Evolutionary conservation across 768 basidiomycete species (phyloP).

Genomic region (Hygrophorus russula): DNA sequence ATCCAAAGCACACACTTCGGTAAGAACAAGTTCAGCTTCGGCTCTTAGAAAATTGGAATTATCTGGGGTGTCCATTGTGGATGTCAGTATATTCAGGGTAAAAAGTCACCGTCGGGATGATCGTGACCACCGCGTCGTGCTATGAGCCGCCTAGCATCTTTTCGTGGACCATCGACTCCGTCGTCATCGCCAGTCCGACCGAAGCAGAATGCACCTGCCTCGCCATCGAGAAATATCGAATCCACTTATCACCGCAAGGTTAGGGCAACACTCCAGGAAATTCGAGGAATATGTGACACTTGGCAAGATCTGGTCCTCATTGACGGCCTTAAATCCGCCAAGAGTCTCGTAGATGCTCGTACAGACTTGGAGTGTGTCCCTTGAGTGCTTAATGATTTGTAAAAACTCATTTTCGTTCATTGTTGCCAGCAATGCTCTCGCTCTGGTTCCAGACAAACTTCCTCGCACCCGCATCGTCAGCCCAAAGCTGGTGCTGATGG

Average conservation of each 20-base stretch:
- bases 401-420: conserved; percentile 6
- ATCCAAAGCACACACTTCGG: conserved; percentile 32
- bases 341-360: conserved; percentile 59
- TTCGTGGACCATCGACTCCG: conserved; percentile 72
- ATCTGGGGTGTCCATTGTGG: conserved; percentile 9
- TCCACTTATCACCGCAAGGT: conserved; percentile 75
- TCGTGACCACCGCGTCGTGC: background rate
- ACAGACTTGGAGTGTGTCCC: conserved; percentile 75
- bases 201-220: conserved; percentile 27
- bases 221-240: conserved; percentile 45
- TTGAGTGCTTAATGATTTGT: background rate
- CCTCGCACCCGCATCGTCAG: conserved; percentile 51
- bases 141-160: conserved; percentile 55
- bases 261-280: conserved; percentile 56
- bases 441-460: conserved; percentile 39
- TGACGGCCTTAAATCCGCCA: conserved; percentile 71
- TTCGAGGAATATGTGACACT: conserved; percentile 48
- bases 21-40: conserved; percentile 56
- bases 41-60: conserved; percentile 55
- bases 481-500: conserved; percentile 60
- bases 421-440: conserved; percentile 47
- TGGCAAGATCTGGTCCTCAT: conserved; percentile 80
- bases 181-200: conserved; percentile 49
- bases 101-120: too few relatives aligned
- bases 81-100: too few relatives aligned